These are phyloP conservation scores for Monosporascus sp. DNA, from an alignment of 2,329 filamentous ascomycete species.

Conservation along the genomic window DNA sequence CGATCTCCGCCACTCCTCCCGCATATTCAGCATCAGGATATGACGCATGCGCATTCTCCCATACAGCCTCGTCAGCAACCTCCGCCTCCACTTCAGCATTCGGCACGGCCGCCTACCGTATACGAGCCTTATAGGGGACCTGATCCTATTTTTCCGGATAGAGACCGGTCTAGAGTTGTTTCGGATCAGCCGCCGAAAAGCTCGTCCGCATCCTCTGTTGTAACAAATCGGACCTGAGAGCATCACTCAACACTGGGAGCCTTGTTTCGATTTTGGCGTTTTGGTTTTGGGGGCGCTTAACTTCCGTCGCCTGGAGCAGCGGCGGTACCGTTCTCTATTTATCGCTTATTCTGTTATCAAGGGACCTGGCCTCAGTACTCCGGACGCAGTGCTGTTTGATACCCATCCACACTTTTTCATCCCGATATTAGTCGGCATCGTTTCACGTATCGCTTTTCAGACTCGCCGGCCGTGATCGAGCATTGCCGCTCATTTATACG, in stretches of 20 bases:
- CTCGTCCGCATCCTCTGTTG: conserved; percentile 19
- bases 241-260: not conserved
- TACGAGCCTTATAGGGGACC: conserved; percentile 22
- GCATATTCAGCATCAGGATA: conserved; percentile 20
- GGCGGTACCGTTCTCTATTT: not conserved
- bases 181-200: conserved; percentile 23
- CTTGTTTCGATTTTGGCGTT: not conserved
- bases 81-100: conserved; percentile 18
- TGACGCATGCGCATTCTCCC: conserved; percentile 16
- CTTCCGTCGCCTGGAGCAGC: not conserved
- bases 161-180: conserved; percentile 25
- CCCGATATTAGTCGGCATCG: not conserved
- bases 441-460: not conserved
- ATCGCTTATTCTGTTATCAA: not conserved
- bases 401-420: not conserved
- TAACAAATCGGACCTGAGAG: conserved; percentile 18
- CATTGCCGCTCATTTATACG: not conserved
- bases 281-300: not conserved
- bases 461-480: not conserved
- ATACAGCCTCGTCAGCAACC: conserved; percentile 21
- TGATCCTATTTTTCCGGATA: conserved; percentile 29
- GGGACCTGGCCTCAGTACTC: not conserved
- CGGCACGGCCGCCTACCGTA: conserved; percentile 14
- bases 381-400: not conserved
- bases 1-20: conserved; percentile 24